phyloP scores from a whole-genome alignment of 2,329 filamentous ascomycete genomes.

The Colletotrichum coccodes region DNA sequence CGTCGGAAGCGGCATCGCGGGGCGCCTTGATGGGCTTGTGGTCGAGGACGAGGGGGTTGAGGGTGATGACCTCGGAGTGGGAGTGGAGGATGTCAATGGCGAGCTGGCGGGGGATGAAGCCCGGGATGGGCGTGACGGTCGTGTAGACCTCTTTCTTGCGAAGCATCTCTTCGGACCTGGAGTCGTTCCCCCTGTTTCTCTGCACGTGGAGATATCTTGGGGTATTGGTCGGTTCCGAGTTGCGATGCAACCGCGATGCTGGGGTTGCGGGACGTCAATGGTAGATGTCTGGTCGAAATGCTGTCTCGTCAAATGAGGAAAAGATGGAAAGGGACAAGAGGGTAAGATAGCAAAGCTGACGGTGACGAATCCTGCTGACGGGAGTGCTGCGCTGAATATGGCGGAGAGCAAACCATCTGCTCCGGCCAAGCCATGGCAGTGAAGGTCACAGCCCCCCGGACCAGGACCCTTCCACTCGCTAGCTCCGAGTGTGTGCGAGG shows the following conservation, averaged over 20 bases:
- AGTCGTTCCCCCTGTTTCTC: neutral
- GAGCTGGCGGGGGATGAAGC: conserved; percentile 76
- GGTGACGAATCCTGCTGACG: conserved; percentile 16
- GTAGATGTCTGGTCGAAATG: neutral
- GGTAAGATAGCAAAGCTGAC: neutral
- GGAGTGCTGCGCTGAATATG: conserved; percentile 6
- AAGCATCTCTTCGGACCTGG: conserved; percentile 52
- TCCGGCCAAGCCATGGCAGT: neutral
- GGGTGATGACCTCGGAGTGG: conserved; percentile 75
- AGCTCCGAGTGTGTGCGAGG: neutral
- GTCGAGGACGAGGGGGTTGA: conserved; percentile 75
- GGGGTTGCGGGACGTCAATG: conserved; percentile 6
- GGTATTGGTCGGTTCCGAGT: neutral
- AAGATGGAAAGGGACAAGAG: neutral
- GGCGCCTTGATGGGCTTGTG: conserved; percentile 74
- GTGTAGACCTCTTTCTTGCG: conserved; percentile 74
- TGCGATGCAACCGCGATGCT: neutral
- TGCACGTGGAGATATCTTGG: neutral
- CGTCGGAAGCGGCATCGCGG: conserved; percentile 73
- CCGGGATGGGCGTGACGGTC: conserved; percentile 75
- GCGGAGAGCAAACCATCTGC: neutral
- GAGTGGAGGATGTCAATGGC: conserved; percentile 79
- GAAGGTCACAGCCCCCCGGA: conserved; percentile 23
- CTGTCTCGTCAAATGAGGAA: neutral
- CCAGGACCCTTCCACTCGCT: conserved; percentile 10